A percentile compares a stretch with the other conserved stretches of the same genome.
These are phyloP conservation scores for Knoxia roxburghii DNA, from an alignment of 257 asterid genomes.

Conservation along the genomic window DNA sequence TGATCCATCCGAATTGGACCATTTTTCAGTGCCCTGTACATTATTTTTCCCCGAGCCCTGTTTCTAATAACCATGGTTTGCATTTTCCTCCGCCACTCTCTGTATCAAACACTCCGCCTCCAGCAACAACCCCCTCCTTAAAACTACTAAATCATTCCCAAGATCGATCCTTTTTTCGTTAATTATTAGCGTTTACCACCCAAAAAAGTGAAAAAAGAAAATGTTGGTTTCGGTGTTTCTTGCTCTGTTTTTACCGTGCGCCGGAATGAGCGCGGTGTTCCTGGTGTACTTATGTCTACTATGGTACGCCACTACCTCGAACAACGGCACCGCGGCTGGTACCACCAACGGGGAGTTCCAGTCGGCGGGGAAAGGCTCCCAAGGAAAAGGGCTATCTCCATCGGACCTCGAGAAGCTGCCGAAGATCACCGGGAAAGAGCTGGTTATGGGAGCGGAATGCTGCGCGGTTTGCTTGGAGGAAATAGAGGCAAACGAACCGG, in stretches of 20 bases:
- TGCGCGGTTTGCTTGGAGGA: constrained; percentile 87
- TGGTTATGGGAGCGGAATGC: constrained; percentile 62
- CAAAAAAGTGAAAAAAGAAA: constrained; percentile 6
- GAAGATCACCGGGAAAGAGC: constrained; percentile 50
- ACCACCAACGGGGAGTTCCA: constrained; percentile 12
- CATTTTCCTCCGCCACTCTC: constrained; percentile 18
- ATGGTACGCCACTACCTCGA: constrained; percentile 69
- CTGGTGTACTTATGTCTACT: constrained; percentile 71
- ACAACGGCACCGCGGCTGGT: background rate
- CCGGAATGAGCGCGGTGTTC: constrained; percentile 75
- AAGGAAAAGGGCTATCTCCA: constrained; percentile 47
- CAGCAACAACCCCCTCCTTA: constrained; percentile 19
- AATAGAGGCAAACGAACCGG: constrained; percentile 52
- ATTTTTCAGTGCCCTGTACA: too few relatives aligned
- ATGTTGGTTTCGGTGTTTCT: constrained; percentile 74
- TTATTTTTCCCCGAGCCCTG: background rate
- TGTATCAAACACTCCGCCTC: constrained; percentile 7
- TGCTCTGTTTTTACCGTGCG: constrained; percentile 80
- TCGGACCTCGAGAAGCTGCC: constrained; percentile 72
- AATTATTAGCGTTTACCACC: too few relatives aligned
- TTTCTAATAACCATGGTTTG: constrained; percentile 25
- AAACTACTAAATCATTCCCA: too few relatives aligned
- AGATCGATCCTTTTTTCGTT: too few relatives aligned
- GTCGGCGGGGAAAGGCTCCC: constrained; percentile 25
- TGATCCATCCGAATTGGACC: background rate